Conservation (phyloP, 1,284 basidiomycete species). For the Melampsora larici-populina region DNA sequence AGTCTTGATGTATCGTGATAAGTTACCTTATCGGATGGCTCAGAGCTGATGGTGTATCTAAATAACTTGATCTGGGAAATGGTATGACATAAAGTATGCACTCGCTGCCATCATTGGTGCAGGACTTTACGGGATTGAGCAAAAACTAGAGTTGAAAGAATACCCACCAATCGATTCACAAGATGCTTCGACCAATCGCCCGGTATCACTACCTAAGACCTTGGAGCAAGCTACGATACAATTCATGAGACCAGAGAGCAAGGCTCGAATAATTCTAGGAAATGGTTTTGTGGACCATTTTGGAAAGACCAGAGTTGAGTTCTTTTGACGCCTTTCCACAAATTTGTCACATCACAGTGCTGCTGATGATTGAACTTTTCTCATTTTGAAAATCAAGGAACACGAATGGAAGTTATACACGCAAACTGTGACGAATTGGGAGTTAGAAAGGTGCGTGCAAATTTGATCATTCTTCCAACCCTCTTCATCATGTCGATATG, state of each 20-base stretch:
- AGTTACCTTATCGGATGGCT: background rate
- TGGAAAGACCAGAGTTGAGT: constrained; percentile 26
- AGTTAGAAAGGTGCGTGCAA: constrained; percentile 31
- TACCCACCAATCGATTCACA: background rate
- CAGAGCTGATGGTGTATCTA: background rate
- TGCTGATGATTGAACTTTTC: background rate
- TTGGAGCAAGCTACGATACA: constrained; percentile 25
- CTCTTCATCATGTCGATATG: background rate
- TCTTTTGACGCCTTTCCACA: background rate
- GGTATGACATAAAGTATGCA: constrained; percentile 8
- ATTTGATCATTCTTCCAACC: background rate
- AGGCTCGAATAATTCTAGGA: constrained; percentile 25
- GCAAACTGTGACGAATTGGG: constrained; percentile 43
- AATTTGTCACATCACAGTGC: background rate
- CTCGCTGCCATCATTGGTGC: constrained; percentile 30
- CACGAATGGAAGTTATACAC: constrained; percentile 42
- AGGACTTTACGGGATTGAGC: constrained; percentile 32
- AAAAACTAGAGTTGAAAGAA: background rate
- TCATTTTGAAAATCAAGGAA: constrained; percentile 1
- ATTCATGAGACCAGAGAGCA: constrained; percentile 40
- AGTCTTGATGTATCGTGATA: background rate
- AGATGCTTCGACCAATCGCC: background rate
- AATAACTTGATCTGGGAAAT: background rate
- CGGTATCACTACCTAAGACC: constrained; percentile 18
- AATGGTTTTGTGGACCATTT: constrained; percentile 34